Conservation (phyloP, 2,329 filamentous ascomycete species). For the Exserohilum turcica region DNA sequence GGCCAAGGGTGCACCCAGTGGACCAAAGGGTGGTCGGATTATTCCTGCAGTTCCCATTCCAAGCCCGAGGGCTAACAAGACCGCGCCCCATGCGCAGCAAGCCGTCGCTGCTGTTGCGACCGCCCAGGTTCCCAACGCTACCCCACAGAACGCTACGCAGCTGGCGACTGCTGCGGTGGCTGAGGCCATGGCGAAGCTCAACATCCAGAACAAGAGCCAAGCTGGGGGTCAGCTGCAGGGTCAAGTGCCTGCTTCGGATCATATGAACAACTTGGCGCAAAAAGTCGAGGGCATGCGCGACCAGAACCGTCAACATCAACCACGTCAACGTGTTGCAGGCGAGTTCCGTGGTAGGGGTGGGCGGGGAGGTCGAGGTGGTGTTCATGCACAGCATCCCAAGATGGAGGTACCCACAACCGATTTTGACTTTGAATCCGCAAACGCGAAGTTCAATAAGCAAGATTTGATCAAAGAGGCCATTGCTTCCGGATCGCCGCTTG, state of each 20-base stretch:
- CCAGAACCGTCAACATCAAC: conserved; percentile 56
- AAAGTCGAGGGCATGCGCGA: conserved; percentile 80
- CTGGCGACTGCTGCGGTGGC: conserved; percentile 79
- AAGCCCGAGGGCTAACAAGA: conserved; percentile 45
- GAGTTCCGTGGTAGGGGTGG: conserved; percentile 54
- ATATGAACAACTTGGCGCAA: conserved; percentile 72
- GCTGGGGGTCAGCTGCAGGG: conserved; percentile 22
- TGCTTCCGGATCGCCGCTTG: conserved; percentile 72
- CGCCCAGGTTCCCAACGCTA: conserved; percentile 33
- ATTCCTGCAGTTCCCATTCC: conserved; percentile 70
- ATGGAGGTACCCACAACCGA: conserved; percentile 89
- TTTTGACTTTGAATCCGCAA: conserved; percentile 86
- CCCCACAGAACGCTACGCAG: conserved; percentile 68
- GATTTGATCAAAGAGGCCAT: conserved; percentile 88
- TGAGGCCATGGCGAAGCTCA: conserved; percentile 76
- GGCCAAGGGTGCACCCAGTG: conserved; percentile 48
- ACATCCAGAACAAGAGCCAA: conserved; percentile 38
- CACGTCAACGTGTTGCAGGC: conserved; percentile 53
- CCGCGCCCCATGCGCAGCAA: conserved; percentile 46
- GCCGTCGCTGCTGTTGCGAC: conserved; percentile 28
- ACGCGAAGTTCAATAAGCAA: conserved; percentile 88
- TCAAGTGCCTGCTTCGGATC: conserved; percentile 40
- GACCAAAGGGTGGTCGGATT: conserved; percentile 59
- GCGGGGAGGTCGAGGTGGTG: conserved; percentile 52
- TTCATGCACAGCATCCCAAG: conserved; percentile 57